Base-by-base conservation (phyloP, 2,329 filamentous ascomycete genomes). In the Hysterium pulicare region DNA sequence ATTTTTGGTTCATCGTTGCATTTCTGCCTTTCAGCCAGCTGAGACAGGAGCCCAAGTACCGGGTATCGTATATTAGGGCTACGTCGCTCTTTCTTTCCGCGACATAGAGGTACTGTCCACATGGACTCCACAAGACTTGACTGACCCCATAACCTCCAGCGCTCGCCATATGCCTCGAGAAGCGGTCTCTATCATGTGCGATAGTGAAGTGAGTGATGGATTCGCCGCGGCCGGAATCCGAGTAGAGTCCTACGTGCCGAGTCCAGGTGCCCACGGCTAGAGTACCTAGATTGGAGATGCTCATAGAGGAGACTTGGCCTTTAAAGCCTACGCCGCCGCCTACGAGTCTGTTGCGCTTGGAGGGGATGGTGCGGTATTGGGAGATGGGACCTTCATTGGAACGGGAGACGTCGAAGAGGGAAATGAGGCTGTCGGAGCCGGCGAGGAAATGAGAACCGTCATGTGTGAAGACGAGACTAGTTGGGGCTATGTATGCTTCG, bases 51-150 rank as follows among this genome's bases (percentile, higher is more conserved):
- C 72, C 70, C 1, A 72, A 73, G n/a, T 74, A 72, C 13, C 81
- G 71, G 20, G 82, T 72, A 53, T 84, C 81, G 54, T 79, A 83
- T 9, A 83, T 66, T 33, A 78, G 62, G 1, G 82, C 62, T 1
- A 70, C 73, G 49, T 80, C 71, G 41, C 77, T 78, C 44, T 72
- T 71, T 16, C 81, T 69, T 55, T 83, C 81, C 0, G 71, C 75
- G 15, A 81, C 71, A 49, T 79, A 77, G 4, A 84, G 58, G 54
- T 83, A 84, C 33, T 66, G 69, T 1, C 76, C 78, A 58, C 75
- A 77, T 0, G 74, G 71, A 40, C 74, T 81, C 79, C 79, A 84
- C 13, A 71, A 59, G 11, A 83, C 58, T 38, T 76, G 71, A 2
- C 75, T 78, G 16, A 84, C 64, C 4, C 81, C 81, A 1, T 62